Conservation (phyloP, 441 rosid species). For the Bruguiera hainesii region DNA sequence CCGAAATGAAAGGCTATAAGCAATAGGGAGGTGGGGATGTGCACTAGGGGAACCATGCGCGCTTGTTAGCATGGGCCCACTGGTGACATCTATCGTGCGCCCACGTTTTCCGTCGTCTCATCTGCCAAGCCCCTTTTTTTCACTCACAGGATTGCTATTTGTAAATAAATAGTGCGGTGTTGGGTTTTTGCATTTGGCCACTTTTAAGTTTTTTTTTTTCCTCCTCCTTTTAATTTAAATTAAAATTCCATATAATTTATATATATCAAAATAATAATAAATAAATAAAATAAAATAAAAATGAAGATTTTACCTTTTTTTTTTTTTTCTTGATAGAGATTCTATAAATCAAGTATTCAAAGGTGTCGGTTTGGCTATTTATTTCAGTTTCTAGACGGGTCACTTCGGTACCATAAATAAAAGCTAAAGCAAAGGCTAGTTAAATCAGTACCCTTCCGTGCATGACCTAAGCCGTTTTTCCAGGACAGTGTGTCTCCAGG, state of each 20-base stretch:
- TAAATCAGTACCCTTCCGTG: conserved; percentile 48
- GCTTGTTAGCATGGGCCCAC: conserved; percentile 33
- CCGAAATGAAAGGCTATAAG: conserved; percentile 30
- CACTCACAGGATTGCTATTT: background rate
- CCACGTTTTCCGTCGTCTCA: conserved; percentile 4
- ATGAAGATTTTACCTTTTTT: no score
- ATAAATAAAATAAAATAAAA: no score
- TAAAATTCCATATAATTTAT: no score
- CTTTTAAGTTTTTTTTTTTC: no score
- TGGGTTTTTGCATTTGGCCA: background rate
- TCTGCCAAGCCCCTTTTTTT: background rate
- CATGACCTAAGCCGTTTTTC: conserved; percentile 25
- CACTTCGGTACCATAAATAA: background rate
- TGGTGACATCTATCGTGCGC: conserved; percentile 31
- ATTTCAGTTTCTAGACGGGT: background rate
- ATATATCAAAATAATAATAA: no score
- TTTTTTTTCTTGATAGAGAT: no score
- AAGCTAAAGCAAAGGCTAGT: conserved; percentile 15
- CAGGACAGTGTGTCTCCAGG: conserved; percentile 30
- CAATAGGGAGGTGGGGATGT: conserved; percentile 30
- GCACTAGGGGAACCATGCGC: conserved; percentile 35
- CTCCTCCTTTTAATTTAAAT: no score
- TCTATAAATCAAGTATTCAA: no score
- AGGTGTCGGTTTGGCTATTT: background rate
- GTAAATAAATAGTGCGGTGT: no score